Evolutionary conservation across 495 filamentous ascomycete genomes (phyloP), one percentile per base, ranked within the genome.

Genomic region (Annulohypoxylon maeteangense): DNA sequence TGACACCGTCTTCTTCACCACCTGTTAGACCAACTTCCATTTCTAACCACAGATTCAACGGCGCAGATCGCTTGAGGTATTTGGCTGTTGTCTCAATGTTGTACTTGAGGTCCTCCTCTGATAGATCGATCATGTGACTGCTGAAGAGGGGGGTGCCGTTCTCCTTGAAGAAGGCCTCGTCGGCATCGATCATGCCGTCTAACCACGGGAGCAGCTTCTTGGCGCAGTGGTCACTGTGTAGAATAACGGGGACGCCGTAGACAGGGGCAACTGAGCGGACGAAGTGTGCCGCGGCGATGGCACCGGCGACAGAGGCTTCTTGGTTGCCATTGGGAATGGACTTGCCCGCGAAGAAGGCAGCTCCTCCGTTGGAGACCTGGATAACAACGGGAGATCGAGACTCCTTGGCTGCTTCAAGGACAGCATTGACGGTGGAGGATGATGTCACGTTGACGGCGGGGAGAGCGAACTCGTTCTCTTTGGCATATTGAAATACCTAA

Each of bases 41-140:
- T 87, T 99, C 95, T 60, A 99, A 88, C 92, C 93, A 99, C 81
- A 98, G 93, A 85, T 97, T 97, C 93, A 97, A 92, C 61, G 94
- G 93, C 40, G 92, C 91, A 69, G 90, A 92, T 68, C 94, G 89
- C 88, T 97, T 90, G 38, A 97, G 86, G 86, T 98, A 97, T 77
- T 90, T 87, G 76, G 90, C 91, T 64, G 94, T 97, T 74, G 93
- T 97, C 68, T 88, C 71, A 75, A 99, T 95, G 89, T 99, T 99
- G 80, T 86, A 90, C 36, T 95, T 88, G 57, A 97, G 90, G 29
- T 85, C 78, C 85, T 98, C 95, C 86, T 98, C 65, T 68, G 77
- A 79, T 76, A 99, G 79, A 82, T 99, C 95, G 75, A 99, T 97
- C 95, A 99, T 98, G 88, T 99, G 95, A 74, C 85, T 89, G 76